Conservation (phyloP, 306 rosid genomes). For the Arachis stenosperma region DNA sequence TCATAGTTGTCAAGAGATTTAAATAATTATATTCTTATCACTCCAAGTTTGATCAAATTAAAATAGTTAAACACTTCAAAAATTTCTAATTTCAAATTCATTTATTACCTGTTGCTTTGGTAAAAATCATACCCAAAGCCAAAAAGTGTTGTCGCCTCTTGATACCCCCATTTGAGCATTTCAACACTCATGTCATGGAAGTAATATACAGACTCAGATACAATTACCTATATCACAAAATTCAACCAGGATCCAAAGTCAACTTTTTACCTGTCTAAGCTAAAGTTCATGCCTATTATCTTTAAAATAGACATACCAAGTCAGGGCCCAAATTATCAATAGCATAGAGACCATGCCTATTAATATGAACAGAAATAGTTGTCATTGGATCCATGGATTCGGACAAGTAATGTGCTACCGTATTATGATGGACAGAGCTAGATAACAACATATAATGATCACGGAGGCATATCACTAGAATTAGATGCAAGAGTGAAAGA, state of each 20-base stretch:
- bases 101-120: conserved; percentile 89
- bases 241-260: conserved; percentile 23
- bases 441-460: too few relatives aligned
- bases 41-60: background rate
- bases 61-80: background rate
- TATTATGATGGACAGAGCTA: too few relatives aligned
- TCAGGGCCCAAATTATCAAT: conserved; percentile 92
- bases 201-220: conserved; percentile 77
- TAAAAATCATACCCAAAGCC: conserved; percentile 99
- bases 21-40: conserved; percentile 13
- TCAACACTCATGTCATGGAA: conserved; percentile 91
- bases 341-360: conserved; percentile 79
- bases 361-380: conserved; percentile 74
- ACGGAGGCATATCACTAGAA: too few relatives aligned
- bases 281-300: background rate
- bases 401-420: background rate
- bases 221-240: conserved; percentile 69
- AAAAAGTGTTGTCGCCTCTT: conserved; percentile 91
- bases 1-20: conserved; percentile 5
- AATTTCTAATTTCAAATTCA: background rate
- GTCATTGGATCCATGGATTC: conserved; percentile 68
- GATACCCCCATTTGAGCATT: conserved; percentile 87
- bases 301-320: conserved; percentile 61
- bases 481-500: too few relatives aligned
- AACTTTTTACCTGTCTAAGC: conserved; percentile 16